Base-by-base conservation (phyloP, 2,329 filamentous ascomycete species). In the Nannizziopsis arthrosporioides region DNA sequence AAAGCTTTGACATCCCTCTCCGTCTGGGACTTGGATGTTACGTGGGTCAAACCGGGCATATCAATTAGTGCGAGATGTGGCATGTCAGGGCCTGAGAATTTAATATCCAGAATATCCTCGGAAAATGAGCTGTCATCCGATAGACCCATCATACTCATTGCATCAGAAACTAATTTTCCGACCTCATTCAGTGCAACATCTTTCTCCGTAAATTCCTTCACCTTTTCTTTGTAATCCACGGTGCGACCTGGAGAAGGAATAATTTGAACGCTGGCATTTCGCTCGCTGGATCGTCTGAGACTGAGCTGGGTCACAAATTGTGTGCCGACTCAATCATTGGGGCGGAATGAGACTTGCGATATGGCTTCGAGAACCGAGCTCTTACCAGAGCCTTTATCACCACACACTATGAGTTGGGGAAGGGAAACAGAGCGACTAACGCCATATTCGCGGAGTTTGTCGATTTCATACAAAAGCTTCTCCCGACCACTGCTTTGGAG, bases 231-330 rank as follows among this genome's bases (percentile, higher is more conserved):
- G 17, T 60, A 50, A 1, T 14, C 32, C 1, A 18, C 11, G 1
- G 51, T 12, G 2, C 54, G 41, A 5, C 49, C 45, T 10, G 34
- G 31, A 18, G 51, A 50, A 2, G 57, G 56, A 22, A 46, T 37
- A n/a, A 61, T 55, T 6, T 52, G 48, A 12, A 52, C 48, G n/a
- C n/a, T 49, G 2, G 48, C 12, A 8, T n/a, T 55, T 55, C 3
- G 56, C 51, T 0, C 48, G 5, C 22, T 3, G 1, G 8, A 38
- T 8, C 67, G 61, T 0, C 67, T 66, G 17, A 71, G 63, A n/a
- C 63, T 68, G 38, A 75, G 73, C 50, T 73, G 65, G 0, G 70
- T 73, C 5, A 66, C 64, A 55, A 66, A 66, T 9, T 59, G 52
- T 5, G 64, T 67, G 45, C 63, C 66, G 19, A 65, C 45, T 6